Evolutionary conservation across 2,329 filamentous ascomycete genomes (phyloP).

Genomic region (Cercospora beticola): DNA sequence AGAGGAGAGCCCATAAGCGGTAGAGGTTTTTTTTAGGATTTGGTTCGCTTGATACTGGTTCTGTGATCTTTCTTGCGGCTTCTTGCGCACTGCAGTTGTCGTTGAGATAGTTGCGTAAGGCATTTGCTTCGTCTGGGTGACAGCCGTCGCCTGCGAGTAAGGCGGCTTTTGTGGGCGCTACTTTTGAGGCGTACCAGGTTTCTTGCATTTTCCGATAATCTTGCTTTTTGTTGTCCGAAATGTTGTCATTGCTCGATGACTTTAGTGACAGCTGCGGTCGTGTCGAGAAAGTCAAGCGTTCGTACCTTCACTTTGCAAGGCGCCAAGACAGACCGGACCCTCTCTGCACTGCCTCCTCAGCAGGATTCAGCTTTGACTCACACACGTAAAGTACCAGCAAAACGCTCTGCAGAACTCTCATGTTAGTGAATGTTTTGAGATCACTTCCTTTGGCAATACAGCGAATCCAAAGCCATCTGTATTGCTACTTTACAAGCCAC

Average conservation of each 20-base stretch:
- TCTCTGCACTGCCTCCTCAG: not conserved
- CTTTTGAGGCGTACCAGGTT: not conserved
- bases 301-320: not conserved
- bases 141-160: not conserved
- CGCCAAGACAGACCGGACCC: not conserved
- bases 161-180: not conserved
- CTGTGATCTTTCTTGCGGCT: not conserved
- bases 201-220: not conserved
- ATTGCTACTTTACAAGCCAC: not conserved
- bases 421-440: not conserved
- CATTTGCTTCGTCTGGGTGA: not conserved
- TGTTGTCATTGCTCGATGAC: not conserved
- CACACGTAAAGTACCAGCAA: not conserved
- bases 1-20: not conserved
- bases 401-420: not conserved
- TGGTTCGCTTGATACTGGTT: not conserved
- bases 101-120: not conserved
- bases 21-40: not conserved
- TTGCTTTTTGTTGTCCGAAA: not conserved
- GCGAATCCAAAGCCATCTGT: not conserved
- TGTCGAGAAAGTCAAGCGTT: not conserved
- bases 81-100: not conserved
- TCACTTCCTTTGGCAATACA: not conserved
- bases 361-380: not conserved
- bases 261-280: not conserved